Base-by-base conservation (phyloP, 2,329 filamentous ascomycete species). In the Cladosporium oxysporum region DNA sequence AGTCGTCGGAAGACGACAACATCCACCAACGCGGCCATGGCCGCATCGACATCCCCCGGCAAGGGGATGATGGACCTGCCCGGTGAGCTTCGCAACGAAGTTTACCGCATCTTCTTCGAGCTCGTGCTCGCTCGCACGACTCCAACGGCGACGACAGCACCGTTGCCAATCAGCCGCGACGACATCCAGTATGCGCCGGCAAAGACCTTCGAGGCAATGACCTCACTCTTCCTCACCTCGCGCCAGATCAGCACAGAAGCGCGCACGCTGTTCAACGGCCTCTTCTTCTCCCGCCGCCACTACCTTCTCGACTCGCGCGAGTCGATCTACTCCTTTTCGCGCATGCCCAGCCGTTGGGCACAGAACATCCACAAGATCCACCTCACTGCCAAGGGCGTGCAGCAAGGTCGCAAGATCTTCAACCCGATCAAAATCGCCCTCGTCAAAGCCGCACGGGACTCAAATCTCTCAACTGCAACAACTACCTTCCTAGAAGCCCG, bases 351-450 rank as follows among this genome's bases (percentile, higher is more conserved):
- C 29, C 52, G 31, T 4, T 55, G 52, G 52, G n/a, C 52, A 1
- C 52, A 33, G 10, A 33, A 29, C 52, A 16, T 55, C 14, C 55
- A 58, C 23, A 23, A 37, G 33, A 28, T 59, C 37, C 35, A 47
- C 33, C 35, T 44, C 6, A 29, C 37, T 10, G 57, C 57, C 57
- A 5, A n/a, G 21, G 21, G 35, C 57, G 11, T 44, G 18, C 21
- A 2, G 16, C 57, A 29, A 12, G 57, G 16, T 8, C 57, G 57
- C 23, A 41, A 59, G 26, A 41, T 44, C 16, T 41, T 59, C 21
- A 59, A 59, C 6, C 57, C 57, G 21, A n/a, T 59, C 37, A 59
- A 41, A 44, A n/a, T 59, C 23, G 35, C 57, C 6, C 23, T 59
- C 5, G 55, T 37, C 55, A 37, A 37, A 23, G 35, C 35, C 21